phyloP scores from a whole-genome alignment of 495 filamentous ascomycete species.

The Extremus antarcticus region DNA sequence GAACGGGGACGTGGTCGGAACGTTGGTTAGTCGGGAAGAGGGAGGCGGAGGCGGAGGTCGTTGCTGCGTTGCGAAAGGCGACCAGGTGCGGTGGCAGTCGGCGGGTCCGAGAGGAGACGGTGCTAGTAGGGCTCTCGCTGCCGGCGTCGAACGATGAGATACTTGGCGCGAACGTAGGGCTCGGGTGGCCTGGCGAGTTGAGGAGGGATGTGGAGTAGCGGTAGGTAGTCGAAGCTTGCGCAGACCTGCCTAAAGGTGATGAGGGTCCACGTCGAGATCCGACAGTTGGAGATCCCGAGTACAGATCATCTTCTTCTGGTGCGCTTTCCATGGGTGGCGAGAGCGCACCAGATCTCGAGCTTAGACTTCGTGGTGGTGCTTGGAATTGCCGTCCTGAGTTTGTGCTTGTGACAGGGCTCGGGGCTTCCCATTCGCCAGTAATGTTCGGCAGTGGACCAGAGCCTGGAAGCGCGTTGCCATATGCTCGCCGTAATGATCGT shows the following conservation, averaged over 20 bases:
- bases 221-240: slow-evolving; percentile 1
- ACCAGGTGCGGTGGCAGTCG: slow-evolving; percentile 14
- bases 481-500: slow-evolving; percentile 13
- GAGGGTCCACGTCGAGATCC: background rate
- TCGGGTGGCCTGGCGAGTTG: slow-evolving; percentile 23
- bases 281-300: background rate
- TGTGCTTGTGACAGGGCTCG: slow-evolving; percentile 4
- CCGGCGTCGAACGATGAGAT: background rate
- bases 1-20: slow-evolving; percentile 10
- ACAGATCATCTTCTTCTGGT: slow-evolving; percentile 4
- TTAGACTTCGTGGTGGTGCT: background rate
- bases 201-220: slow-evolving; percentile 19
- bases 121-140: background rate
- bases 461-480: slow-evolving; percentile 12
- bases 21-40: slow-evolving; percentile 12
- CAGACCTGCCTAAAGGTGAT: slow-evolving; percentile 4
- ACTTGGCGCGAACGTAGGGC: slow-evolving; percentile 2
- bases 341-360: background rate
- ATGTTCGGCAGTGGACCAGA: slow-evolving; percentile 10
- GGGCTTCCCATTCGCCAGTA: slow-evolving; percentile 18
- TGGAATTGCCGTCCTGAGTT: background rate
- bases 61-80: slow-evolving; percentile 13
- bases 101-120: background rate
- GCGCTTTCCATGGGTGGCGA: background rate
- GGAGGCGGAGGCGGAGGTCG: slow-evolving; percentile 4